Evolutionary conservation across 2,329 filamentous ascomycete species (phyloP).

Genomic region (Daldinia sp.): DNA sequence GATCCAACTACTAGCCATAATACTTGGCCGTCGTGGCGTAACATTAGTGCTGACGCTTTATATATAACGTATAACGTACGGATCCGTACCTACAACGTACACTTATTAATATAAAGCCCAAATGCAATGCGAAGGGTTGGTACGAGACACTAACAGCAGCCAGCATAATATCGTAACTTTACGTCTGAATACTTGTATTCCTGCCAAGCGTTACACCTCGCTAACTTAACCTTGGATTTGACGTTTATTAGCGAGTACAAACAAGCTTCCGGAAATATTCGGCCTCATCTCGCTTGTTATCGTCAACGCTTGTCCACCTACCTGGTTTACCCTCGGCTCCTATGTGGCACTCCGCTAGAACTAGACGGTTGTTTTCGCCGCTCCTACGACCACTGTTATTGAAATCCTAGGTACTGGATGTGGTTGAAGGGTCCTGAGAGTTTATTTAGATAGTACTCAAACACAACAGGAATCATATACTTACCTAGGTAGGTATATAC

Average conservation of each 20-base stretch:
- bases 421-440: too few relatives aligned
- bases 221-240: background rate
- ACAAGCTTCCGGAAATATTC: background rate
- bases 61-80: too few relatives aligned
- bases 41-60: too few relatives aligned
- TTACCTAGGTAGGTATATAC: too few relatives aligned
- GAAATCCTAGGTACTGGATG: too few relatives aligned
- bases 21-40: too few relatives aligned
- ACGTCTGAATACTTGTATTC: background rate
- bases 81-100: too few relatives aligned
- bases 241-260: background rate
- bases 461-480: too few relatives aligned
- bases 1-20: too few relatives aligned
- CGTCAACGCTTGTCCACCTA: background rate
- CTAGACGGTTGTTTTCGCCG: background rate
- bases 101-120: background rate
- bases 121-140: background rate
- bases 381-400: too few relatives aligned
- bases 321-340: background rate
- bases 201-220: background rate
- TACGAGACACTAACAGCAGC: background rate
- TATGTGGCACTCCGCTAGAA: background rate
- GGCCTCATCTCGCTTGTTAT: background rate
- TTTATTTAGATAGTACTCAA: too few relatives aligned
- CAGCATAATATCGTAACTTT: background rate